Evolutionary conservation across 179 eudicot species (phyloP).

Genomic region (Actinidia polygama): DNA sequence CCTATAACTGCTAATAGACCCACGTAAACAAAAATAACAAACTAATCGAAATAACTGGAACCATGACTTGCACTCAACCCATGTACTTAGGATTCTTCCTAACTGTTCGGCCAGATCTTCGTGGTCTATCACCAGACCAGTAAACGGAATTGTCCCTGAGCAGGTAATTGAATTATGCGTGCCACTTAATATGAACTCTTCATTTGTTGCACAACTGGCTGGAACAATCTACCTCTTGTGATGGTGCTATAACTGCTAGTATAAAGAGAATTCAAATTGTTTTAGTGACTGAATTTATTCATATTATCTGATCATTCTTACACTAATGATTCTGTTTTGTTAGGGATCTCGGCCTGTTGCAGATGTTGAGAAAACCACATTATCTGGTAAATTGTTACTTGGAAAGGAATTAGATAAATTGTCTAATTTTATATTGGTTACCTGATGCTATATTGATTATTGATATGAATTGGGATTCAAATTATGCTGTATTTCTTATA

Average conservation of each 20-base stretch:
- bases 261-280: not conserved
- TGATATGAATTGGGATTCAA: not conserved
- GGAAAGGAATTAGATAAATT: no score
- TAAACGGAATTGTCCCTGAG: conserved; percentile 76
- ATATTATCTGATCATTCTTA: not conserved
- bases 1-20: no score
- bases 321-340: conserved; percentile 20
- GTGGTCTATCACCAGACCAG: no score
- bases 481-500: not conserved
- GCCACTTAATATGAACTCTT: not conserved
- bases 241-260: not conserved
- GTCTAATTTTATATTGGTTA: no score
- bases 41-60: no score
- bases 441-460: not conserved
- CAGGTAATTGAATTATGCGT: conserved; percentile 51
- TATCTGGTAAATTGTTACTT: conserved; percentile 54
- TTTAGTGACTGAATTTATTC: not conserved
- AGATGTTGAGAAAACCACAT: conserved; percentile 66
- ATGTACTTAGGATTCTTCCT: no score
- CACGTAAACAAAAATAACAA: no score
- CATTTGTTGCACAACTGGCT: not conserved
- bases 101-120: no score
- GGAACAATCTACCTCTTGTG: not conserved
- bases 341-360: conserved; percentile 62
- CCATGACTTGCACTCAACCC: no score